Conservation (phyloP, 2,329 filamentous ascomycete genomes). For the Cladosporium phlei region DNA sequence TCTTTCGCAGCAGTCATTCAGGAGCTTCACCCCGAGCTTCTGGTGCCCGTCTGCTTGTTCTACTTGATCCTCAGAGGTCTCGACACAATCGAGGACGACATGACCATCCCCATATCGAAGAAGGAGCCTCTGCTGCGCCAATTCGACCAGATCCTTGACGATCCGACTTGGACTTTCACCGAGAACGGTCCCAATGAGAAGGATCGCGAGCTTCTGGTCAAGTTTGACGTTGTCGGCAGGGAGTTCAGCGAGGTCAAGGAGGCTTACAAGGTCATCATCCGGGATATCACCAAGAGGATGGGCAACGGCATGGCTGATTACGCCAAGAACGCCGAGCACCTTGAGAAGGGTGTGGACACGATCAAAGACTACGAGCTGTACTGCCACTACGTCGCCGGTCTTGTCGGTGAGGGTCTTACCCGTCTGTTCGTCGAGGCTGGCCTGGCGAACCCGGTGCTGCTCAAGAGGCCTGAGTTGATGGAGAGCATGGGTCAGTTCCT, state of each 20-base stretch:
- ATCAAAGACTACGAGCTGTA: constrained; percentile 90
- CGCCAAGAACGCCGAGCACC: constrained; percentile 71
- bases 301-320: constrained; percentile 99
- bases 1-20: constrained; percentile 92
- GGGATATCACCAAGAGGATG: constrained; percentile 91
- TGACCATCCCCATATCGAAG: constrained; percentile 73
- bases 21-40: constrained; percentile 89
- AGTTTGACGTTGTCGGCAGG: constrained; percentile 80
- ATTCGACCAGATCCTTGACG: constrained; percentile 72
- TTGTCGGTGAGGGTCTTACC: constrained; percentile 93
- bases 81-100: constrained; percentile 99
- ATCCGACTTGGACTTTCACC: constrained; percentile 85
- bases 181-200: constrained; percentile 89
- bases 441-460: constrained; percentile 78
- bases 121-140: constrained; percentile 83
- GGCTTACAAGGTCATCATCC: constrained; percentile 78
- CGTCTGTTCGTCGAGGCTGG: constrained; percentile 81
- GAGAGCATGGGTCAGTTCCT: constrained; percentile 97
- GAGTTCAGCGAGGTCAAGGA: constrained; percentile 88
- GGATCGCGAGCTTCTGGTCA: constrained; percentile 83
- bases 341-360: constrained; percentile 70
- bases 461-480: constrained; percentile 72
- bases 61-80: constrained; percentile 88
- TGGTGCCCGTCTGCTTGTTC: constrained; percentile 84
- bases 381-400: constrained; percentile 95